Evolutionary conservation across 2,329 filamentous ascomycete genomes (phyloP).

Genomic region (Saccharata proteae): DNA sequence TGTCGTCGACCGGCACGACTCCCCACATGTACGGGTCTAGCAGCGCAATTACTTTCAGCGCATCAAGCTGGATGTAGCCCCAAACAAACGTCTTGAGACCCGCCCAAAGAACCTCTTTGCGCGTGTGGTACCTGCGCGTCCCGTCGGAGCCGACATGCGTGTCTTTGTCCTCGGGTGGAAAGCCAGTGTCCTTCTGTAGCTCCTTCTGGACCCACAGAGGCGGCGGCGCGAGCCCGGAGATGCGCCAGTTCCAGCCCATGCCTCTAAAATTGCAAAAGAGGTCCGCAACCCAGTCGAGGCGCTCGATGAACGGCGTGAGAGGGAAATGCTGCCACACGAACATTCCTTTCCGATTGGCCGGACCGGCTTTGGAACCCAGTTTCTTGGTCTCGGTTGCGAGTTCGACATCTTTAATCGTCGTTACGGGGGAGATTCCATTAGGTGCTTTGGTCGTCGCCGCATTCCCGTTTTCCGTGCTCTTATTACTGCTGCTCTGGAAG

Average conservation of each 20-base stretch:
- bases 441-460: neutral
- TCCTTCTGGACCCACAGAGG: conserved; percentile 28
- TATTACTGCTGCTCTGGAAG: too few species aligned
- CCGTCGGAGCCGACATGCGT: conserved; percentile 18
- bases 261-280: conserved; percentile 47
- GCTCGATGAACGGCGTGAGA: conserved; percentile 32
- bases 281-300: conserved; percentile 46
- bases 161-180: conserved; percentile 9
- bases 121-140: conserved; percentile 24
- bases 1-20: conserved; percentile 30
- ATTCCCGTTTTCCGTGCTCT: neutral
- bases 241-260: conserved; percentile 48
- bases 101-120: conserved; percentile 20
- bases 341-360: conserved; percentile 19
- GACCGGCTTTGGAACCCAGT: conserved; percentile 12
- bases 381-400: conserved; percentile 3
- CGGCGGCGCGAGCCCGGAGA: conserved; percentile 34
- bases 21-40: conserved; percentile 68
- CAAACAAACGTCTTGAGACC: conserved; percentile 33
- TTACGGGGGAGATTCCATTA: neutral
- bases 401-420: conserved; percentile 7
- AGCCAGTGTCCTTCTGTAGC: conserved; percentile 19
- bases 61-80: conserved; percentile 57
- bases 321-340: conserved; percentile 46
- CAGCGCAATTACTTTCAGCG: conserved; percentile 55